These are phyloP conservation scores for Gardenia jasminoides DNA, from an alignment of 257 asterid genomes.

Conservation along the genomic window DNA sequence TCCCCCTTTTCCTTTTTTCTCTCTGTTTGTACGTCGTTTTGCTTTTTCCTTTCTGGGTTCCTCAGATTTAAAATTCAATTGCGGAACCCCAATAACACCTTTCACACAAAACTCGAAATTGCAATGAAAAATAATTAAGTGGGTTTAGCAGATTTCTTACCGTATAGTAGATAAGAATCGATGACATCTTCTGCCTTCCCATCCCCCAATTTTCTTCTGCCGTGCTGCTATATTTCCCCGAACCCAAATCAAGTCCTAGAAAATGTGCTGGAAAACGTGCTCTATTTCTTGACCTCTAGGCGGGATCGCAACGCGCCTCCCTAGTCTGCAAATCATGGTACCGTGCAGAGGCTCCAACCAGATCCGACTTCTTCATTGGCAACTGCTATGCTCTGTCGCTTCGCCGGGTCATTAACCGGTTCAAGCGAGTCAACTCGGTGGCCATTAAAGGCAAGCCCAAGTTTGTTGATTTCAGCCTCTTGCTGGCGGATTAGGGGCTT, in stretches of 20 bases:
- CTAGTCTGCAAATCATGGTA: conserved; percentile 54
- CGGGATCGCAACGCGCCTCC: conserved; percentile 56
- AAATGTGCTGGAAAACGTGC: conserved; percentile 52
- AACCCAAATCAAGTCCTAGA: conserved; percentile 48
- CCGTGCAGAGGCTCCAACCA: conserved; percentile 47
- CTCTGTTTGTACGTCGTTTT: not conserved
- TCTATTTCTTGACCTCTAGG: conserved; percentile 43
- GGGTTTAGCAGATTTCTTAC: too few species aligned
- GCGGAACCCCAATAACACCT: too few species aligned
- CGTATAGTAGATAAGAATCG: too few species aligned
- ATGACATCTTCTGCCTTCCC: too few species aligned
- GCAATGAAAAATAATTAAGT: too few species aligned
- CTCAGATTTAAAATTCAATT: not conserved
- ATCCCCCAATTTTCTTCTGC: too few species aligned
- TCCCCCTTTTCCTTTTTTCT: not conserved
- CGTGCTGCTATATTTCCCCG: conserved; percentile 20
- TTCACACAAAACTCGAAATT: too few species aligned
- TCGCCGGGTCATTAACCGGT: conserved; percentile 38
- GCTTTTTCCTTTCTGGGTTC: not conserved
- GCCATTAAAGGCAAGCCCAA: conserved; percentile 48
- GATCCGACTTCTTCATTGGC: conserved; percentile 54
- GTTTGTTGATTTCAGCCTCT: conserved; percentile 49
- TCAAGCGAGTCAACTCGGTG: conserved; percentile 37
- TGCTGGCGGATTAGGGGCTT: conserved; percentile 51
- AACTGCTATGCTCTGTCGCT: conserved; percentile 52